Evolutionary conservation across 2,329 filamentous ascomycete genomes (phyloP), one percentile per base, ranked within the genome.

Genomic region (Fusarium sp.): DNA sequence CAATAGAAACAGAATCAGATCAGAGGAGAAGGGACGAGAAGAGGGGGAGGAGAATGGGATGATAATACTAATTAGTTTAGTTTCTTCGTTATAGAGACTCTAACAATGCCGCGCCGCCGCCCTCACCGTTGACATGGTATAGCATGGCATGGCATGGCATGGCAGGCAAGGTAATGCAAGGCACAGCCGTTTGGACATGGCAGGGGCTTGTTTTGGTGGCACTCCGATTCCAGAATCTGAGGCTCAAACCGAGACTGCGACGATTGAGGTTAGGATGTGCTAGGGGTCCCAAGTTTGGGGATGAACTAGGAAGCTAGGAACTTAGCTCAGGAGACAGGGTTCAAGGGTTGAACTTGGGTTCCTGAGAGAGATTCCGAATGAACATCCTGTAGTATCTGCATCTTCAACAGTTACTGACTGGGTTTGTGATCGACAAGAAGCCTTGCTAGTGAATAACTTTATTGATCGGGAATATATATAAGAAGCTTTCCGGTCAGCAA

Each of bases 231-330:
- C 57, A 59, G 69, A 68, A 61, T 66, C 71, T 72, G 70, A 75
- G 71, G 61, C 73, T 75, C 73, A 74, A 71, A 74, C 73, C 64
- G 70, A 51, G 62, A 55, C 61, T 75, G 71, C 63, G 63, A 71
- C 70, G 55, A 53, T 61, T 68, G 67, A 67, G 65, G 73, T 73
- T 74, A 71, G 63, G 49, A 59, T 50, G 47, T 29, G 50, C 56
- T 59, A 63, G 70, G 71, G 68, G 50, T 40, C 47, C 47, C 52
- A 52, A 58, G 64, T 62, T 70, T 71, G 57, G 68, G 34, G 51
- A 61, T 52, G 38, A 30, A 50, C 38, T 63, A 58, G 58, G 62
- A 18, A 29, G 45, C 45, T 47, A 47, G 16, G n/a, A 27, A 29
- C 10, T 9, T 34, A 34, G 47, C 12, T 51, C 12, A n/a, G 40